These are phyloP conservation scores for rapeseed (Brassica napus) DNA, from an alignment of 345 rosid genomes.

Conservation along the genomic window Da-Ae NC_063445.1:9311001-9311500, in stretches of 20 bases:
- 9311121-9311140: slow-evolving; percentile 7
- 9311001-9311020: slow-evolving; percentile 71
- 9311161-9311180: slow-evolving; percentile 68
- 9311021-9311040: slow-evolving; percentile 84
- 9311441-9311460: slow-evolving; percentile 73
- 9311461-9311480: slow-evolving; percentile 63
- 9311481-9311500: slow-evolving; percentile 78
- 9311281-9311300: too few species aligned
- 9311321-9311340: neutral
- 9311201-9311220: slow-evolving; percentile 73
- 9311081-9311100: slow-evolving; percentile 43
- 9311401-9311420: slow-evolving; percentile 79
- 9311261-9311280: neutral
- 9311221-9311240: neutral
- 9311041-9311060: slow-evolving; percentile 82
- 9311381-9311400: slow-evolving; percentile 84
- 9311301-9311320: too few species aligned
- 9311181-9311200: slow-evolving; percentile 68
- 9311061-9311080: slow-evolving; percentile 74
- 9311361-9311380: slow-evolving; percentile 32
- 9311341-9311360: neutral
- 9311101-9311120: neutral
- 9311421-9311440: slow-evolving; percentile 67
- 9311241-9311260: neutral
- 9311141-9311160: slow-evolving; percentile 65